Conservation (phyloP, 2,329 filamentous ascomycete species). For the Dactylonectria estremocensis region DNA sequence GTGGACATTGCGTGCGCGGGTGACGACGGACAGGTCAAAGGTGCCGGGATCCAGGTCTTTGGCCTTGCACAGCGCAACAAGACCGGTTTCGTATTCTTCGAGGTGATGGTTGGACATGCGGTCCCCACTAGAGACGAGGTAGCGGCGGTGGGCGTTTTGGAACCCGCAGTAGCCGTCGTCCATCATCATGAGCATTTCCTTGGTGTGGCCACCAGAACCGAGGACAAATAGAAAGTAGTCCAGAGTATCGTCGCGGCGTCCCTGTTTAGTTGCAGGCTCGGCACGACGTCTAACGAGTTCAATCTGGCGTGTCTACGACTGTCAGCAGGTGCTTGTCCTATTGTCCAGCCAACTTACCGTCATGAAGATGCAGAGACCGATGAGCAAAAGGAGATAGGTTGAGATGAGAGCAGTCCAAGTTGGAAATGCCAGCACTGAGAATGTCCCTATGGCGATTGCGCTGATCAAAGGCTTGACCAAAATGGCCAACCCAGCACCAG, state of each 20-base stretch:
- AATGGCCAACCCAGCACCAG: conserved; percentile 19
- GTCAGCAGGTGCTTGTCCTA: conserved; percentile 6
- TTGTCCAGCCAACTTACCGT: conserved; percentile 43
- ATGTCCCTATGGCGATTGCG: conserved; percentile 9
- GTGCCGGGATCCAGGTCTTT: conserved; percentile 56
- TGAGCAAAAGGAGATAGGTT: conserved; percentile 36
- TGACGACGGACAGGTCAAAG: conserved; percentile 78
- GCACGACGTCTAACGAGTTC: conserved; percentile 45
- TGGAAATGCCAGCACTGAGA: conserved; percentile 20
- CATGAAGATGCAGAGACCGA: conserved; percentile 48
- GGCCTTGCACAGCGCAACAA: conserved; percentile 43
- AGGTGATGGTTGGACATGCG: conserved; percentile 76
- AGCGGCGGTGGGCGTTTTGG: conserved; percentile 78
- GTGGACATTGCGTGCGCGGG: conserved; percentile 85
- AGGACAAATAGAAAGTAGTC: conserved; percentile 84
- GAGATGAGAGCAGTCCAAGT: conserved; percentile 28
- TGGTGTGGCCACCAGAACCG: conserved; percentile 93
- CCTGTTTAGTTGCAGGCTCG: conserved; percentile 36
- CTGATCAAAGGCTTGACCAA: conserved; percentile 14
- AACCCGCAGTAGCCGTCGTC: conserved; percentile 68
- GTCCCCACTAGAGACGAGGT: conserved; percentile 85
- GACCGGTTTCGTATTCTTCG: conserved; percentile 64
- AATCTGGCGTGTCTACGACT: conserved; percentile 49
- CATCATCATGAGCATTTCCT: conserved; percentile 93
- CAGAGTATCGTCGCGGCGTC: conserved; percentile 26